Evolutionary conservation across 2,329 filamentous ascomycete species (phyloP).

Genomic region (Ceratocystis albifundus): DNA sequence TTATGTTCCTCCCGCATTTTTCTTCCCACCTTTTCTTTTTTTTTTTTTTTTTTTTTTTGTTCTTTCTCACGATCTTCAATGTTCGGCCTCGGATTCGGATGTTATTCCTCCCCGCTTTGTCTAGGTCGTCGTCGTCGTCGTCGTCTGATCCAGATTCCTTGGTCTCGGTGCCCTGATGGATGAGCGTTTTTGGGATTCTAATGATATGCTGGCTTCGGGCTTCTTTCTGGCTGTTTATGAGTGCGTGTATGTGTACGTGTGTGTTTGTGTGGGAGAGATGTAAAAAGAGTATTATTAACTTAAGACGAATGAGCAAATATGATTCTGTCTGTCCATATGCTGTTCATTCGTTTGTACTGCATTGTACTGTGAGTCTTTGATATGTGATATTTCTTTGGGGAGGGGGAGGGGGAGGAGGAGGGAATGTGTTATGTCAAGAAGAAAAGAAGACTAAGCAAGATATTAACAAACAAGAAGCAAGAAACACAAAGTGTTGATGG

Average conservation of each 20-base stretch:
- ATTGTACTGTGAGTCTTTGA: too few relatives aligned
- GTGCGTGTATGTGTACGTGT: background rate
- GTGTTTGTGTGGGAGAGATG: background rate
- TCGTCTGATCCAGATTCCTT: background rate
- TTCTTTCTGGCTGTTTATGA: background rate
- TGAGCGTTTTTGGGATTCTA: conserved; percentile 6
- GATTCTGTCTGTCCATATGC: too few relatives aligned
- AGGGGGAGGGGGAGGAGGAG: too few relatives aligned
- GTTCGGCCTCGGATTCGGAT: background rate
- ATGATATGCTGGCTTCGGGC: background rate
- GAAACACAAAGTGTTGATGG: background rate
- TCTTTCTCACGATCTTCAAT: background rate
- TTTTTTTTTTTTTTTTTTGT: background rate
- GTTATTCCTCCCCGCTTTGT: background rate
- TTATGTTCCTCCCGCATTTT: background rate
- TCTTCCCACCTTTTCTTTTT: background rate
- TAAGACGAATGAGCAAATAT: too few relatives aligned
- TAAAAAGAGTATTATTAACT: too few relatives aligned
- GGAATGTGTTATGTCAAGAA: background rate
- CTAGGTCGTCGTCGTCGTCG: background rate
- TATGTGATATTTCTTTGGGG: background rate
- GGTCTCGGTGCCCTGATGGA: background rate
- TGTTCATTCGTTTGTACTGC: too few relatives aligned
- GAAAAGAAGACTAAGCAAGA: background rate
- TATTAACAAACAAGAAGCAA: background rate